Conservation (phyloP, 1,284 basidiomycete species). For the Hemileccinum hortonii region DNA sequence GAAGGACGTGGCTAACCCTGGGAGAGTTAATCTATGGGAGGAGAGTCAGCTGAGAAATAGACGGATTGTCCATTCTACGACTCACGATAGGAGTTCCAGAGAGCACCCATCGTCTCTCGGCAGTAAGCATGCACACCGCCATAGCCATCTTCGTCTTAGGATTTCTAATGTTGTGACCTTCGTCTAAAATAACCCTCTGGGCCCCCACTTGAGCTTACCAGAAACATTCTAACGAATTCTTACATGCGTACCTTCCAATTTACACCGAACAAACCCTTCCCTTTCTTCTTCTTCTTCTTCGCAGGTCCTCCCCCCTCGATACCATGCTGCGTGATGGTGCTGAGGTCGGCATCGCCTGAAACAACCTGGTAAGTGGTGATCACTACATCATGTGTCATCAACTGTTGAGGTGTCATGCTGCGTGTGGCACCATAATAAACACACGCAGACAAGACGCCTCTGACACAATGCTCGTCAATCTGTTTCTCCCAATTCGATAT, state of each 20-base stretch:
- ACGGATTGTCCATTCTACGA: neutral
- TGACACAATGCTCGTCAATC: conserved; percentile 72
- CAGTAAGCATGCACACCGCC: conserved; percentile 65
- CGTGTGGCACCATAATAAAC: conserved; percentile 75
- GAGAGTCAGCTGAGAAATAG: neutral
- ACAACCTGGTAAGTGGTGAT: conserved; percentile 81
- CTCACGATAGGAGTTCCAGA: conserved; percentile 86
- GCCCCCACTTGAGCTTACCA: neutral
- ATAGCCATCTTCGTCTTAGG: conserved; percentile 81
- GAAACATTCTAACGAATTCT: neutral
- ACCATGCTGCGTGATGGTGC: conserved; percentile 2
- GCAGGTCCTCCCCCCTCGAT: conserved; percentile 23
- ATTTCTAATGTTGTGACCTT: conserved; percentile 86
- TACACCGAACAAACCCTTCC: conserved; percentile 61
- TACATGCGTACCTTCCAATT: conserved; percentile 69
- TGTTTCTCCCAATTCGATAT: conserved; percentile 92
- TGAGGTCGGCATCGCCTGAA: conserved; percentile 28
- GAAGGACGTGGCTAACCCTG: conserved; percentile 39
- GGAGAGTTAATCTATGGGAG: conserved; percentile 73
- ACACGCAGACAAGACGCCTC: conserved; percentile 54
- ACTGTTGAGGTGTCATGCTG: conserved; percentile 54
- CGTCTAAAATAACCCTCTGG: conserved; percentile 80
- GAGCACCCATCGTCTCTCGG: conserved; percentile 78
- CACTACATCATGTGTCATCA: conserved; percentile 77
- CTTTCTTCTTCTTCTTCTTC: conserved; percentile 59